Base-by-base conservation (phyloP, 2,329 filamentous ascomycete genomes). In the Aaosphaeria arxii region DNA sequence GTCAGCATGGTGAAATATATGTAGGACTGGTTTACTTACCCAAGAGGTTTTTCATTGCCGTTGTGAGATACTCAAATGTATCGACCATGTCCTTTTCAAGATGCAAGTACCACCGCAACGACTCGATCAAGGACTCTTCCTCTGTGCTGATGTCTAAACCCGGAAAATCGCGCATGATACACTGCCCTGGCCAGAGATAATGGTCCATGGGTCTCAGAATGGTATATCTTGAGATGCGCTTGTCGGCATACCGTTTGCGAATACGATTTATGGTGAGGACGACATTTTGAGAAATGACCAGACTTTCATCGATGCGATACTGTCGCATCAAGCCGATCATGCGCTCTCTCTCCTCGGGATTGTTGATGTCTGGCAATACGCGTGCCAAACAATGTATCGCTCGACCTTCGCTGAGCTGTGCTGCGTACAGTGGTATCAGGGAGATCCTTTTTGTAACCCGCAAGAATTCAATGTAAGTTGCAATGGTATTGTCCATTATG, bases 381-480 rank as follows among this genome's bases (percentile, higher is more conserved):
- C 83, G 81, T 48, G 86, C 89, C 43, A 99, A 78, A 11, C 86
- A 85, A 46, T 84, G 80, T 57, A 90, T 85, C 52, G 81, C 79
- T 53, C 86, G 80, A 9, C 82, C 75, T 5, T 77, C 73, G 7
- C 82, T 78, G 9, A 99, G 77, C 58, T 89, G 86, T 6, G 90
- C 90, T 53, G 89, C 91, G 68, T 99, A 99, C 1, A 95, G 75
- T 1, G 94, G 91, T 47, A 96, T 87, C 39, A 94, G 74, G 53
- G 92, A 86, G 50, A 87, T 83, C 46, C 94, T 82, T 32, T 84
- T 83, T 11, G 83, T 82, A 42, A 87, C 78, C 40, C 88, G 84
- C 35, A 99, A 74, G 51, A 88, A 85, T 58, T 88, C 87, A 47
- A 95, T 87, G 66, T 97, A 97, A 4, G 83, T 85, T 1, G 87